Conservation (phyloP, 805 yeast species). For the Kregervanrija delftensis region DNA sequence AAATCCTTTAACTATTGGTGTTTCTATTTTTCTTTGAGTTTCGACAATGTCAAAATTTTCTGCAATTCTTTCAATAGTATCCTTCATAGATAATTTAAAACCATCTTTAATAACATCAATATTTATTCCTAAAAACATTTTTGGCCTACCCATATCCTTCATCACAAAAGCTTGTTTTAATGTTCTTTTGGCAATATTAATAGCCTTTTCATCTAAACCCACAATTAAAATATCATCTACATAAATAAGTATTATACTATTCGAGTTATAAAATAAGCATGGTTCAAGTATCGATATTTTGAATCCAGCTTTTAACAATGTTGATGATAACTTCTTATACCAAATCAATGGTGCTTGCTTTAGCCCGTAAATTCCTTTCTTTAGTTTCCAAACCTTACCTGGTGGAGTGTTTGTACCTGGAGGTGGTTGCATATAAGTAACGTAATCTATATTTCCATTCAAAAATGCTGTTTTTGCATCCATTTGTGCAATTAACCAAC, state of each 20-base stretch:
- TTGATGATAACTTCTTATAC: not conserved
- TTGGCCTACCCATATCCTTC: not conserved
- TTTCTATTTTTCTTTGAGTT: not conserved
- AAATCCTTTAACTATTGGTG: not conserved
- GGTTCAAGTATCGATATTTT: not conserved
- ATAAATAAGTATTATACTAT: not conserved
- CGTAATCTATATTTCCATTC: constrained; percentile 6
- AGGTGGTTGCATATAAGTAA: constrained; percentile 5
- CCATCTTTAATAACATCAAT: not conserved
- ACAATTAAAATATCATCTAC: constrained; percentile 1
- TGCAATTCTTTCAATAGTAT: not conserved
- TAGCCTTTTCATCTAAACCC: not conserved
- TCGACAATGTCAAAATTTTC: not conserved
- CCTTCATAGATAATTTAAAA: not conserved
- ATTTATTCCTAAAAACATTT: not conserved
- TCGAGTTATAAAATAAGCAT: constrained; percentile 1
- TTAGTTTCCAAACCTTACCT: constrained; percentile 1
- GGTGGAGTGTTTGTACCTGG: not conserved
- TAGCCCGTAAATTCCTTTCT: constrained; percentile 2
- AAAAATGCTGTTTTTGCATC: no score
- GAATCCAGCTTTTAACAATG: not conserved
- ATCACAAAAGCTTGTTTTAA: not conserved
- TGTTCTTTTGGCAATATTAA: not conserved
- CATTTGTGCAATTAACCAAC: no score
- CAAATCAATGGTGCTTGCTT: constrained; percentile 4